These are phyloP conservation scores for Fraxinus cuspidata DNA, from an alignment of 257 asterid species.

Conservation along the genomic window DNA sequence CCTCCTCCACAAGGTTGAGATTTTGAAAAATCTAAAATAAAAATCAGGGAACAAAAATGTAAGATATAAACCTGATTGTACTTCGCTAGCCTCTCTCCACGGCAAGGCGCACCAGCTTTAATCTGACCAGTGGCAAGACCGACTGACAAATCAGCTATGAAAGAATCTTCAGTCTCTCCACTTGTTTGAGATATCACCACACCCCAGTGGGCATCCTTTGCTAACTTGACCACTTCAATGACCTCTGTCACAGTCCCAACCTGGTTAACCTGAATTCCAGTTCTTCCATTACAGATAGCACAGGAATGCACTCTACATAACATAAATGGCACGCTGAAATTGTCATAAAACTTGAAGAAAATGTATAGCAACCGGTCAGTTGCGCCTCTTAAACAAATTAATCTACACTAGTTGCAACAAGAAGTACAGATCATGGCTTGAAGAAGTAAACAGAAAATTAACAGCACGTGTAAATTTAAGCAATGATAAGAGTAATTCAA, in stretches of 20 bases:
- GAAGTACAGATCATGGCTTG: conserved; percentile 12
- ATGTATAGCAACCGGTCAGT: neutral
- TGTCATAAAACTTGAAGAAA: conserved; percentile 6
- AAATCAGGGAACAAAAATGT: neutral
- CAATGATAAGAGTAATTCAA: neutral
- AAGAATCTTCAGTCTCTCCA: conserved; percentile 94
- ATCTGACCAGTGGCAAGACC: conserved; percentile 87
- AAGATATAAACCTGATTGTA: conserved; percentile 80
- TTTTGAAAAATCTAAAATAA: neutral
- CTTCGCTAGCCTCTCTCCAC: conserved; percentile 96
- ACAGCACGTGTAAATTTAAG: neutral
- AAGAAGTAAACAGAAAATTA: neutral
- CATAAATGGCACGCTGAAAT: neutral
- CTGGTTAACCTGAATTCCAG: conserved; percentile 72
- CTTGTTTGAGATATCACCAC: conserved; percentile 87
- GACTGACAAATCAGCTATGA: conserved; percentile 90
- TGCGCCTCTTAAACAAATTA: neutral
- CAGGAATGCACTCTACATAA: conserved; percentile 14
- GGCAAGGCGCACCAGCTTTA: conserved; percentile 99
- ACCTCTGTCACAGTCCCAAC: conserved; percentile 94
- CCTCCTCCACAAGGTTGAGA: neutral
- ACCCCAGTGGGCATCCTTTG: conserved; percentile 98
- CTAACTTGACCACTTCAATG: conserved; percentile 88
- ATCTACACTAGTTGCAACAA: conserved; percentile 13
- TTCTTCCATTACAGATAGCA: conserved; percentile 20